Percentiles rank a stretch among this genome's conserved stretches.
Conservation (phyloP, 2,329 filamentous ascomycete species). For the Curvularia hawaiiensis region DNA sequence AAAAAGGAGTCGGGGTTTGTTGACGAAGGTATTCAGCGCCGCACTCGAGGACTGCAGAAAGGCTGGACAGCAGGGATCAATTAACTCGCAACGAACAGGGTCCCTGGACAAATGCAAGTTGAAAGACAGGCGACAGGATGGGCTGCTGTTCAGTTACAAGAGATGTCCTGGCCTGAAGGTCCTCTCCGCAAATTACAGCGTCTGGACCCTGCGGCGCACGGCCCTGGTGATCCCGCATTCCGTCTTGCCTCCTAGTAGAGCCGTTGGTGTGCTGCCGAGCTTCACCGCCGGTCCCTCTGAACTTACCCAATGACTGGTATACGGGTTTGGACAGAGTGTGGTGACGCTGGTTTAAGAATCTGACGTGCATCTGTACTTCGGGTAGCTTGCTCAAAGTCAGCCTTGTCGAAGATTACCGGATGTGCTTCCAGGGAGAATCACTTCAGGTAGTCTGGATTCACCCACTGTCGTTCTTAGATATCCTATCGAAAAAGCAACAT, state of each 20-base stretch:
- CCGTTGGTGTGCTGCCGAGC: neutral
- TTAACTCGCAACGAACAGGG: constrained; percentile 1
- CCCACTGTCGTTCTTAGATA: neutral
- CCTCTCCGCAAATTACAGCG: constrained; percentile 16
- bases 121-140: neutral
- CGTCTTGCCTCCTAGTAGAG: constrained; percentile 3
- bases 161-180: constrained; percentile 3
- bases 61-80: constrained; percentile 13
- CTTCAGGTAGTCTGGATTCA: neutral
- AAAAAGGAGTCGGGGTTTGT: constrained; percentile 18
- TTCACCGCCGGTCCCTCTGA: neutral
- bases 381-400: neutral
- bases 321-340: neutral
- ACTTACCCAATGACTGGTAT: neutral
- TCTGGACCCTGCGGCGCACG: constrained; percentile 17
- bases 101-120: neutral
- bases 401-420: too few species aligned
- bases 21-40: constrained; percentile 12
- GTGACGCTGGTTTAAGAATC: neutral
- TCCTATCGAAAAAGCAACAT: neutral
- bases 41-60: constrained; percentile 3
- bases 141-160: constrained; percentile 3
- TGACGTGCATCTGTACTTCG: neutral
- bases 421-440: neutral
- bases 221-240: constrained; percentile 12